Evolutionary conservation across 805 yeast genomes (phyloP).

Genomic region (Dipodascopsis tothii): DNA sequence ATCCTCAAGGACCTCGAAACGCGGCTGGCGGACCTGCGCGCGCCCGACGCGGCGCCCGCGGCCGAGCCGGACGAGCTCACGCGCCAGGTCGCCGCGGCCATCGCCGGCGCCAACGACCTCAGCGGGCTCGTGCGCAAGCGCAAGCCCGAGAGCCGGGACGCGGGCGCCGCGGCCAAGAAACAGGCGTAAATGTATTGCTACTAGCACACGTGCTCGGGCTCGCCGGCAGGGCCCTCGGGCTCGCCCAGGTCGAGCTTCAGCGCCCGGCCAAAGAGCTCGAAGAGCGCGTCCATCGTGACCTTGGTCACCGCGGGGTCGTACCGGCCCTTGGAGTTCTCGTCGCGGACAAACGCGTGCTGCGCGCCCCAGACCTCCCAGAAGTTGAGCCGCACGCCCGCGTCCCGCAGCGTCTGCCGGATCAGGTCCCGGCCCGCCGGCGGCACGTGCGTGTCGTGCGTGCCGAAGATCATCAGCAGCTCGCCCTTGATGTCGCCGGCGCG

Average conservation of each 20-base stretch:
- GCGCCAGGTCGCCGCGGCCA: background rate
- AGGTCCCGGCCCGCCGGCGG: slow-evolving; percentile 70
- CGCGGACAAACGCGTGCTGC: slow-evolving; percentile 73
- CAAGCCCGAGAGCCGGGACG: background rate
- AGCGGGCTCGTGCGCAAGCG: background rate
- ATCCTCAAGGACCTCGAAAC: slow-evolving; percentile 31
- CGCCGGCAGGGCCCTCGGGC: slow-evolving; percentile 43
- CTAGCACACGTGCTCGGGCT: slow-evolving; percentile 55
- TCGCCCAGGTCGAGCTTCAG: slow-evolving; percentile 63
- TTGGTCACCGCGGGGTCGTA: slow-evolving; percentile 71
- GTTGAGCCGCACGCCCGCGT: slow-evolving; percentile 54
- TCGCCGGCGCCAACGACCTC: background rate
- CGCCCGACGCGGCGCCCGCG: background rate
- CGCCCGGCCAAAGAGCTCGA: slow-evolving; percentile 63
- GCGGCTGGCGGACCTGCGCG: slow-evolving; percentile 20
- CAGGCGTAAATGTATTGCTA: background rate
- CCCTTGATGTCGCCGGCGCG: slow-evolving; percentile 47
- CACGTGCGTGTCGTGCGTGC: slow-evolving; percentile 72
- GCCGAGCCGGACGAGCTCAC: background rate
- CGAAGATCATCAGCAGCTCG: slow-evolving; percentile 64
- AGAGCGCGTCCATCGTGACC: slow-evolving; percentile 57
- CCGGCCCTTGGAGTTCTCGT: slow-evolving; percentile 71
- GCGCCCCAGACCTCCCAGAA: slow-evolving; percentile 72
- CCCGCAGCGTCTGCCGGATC: slow-evolving; percentile 54
- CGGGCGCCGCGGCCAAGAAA: background rate